Evolutionary conservation across 2,329 filamentous ascomycete genomes (phyloP).

Genomic region (Neofusicoccum sp.): DNA sequence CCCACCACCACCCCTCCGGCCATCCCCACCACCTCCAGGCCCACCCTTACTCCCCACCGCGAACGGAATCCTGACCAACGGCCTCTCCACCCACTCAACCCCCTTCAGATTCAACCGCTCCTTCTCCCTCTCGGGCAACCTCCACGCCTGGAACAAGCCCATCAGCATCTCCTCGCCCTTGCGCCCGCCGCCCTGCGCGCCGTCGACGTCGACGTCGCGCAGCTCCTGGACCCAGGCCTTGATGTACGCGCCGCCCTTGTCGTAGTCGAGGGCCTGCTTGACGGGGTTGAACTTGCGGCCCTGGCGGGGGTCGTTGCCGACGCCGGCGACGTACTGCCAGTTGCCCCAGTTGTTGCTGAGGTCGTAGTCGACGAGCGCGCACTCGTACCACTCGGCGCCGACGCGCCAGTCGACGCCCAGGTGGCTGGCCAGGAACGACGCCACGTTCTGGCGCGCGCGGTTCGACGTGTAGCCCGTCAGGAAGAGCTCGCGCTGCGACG

Average conservation of each 20-base stretch:
- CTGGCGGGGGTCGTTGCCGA: slow-evolving; percentile 74
- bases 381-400: slow-evolving; percentile 81
- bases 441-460: slow-evolving; percentile 72
- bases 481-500: slow-evolving; percentile 70
- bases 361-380: slow-evolving; percentile 72
- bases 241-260: slow-evolving; percentile 66
- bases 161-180: slow-evolving; percentile 40
- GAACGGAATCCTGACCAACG: slow-evolving; percentile 65
- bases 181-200: slow-evolving; percentile 25
- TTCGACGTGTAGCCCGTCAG: slow-evolving; percentile 78
- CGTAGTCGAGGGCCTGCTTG: slow-evolving; percentile 77
- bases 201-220: slow-evolving; percentile 46
- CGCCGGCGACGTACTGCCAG: slow-evolving; percentile 78
- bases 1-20: slow-evolving; percentile 25
- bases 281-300: slow-evolving; percentile 77
- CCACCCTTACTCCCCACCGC: slow-evolving; percentile 48
- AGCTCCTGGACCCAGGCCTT: slow-evolving; percentile 72
- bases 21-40: slow-evolving; percentile 33
- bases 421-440: slow-evolving; percentile 70
- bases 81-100: slow-evolving; percentile 65
- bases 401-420: slow-evolving; percentile 75
- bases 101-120: slow-evolving; percentile 56
- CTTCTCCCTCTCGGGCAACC: slow-evolving; percentile 59
- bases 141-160: slow-evolving; percentile 70
- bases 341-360: slow-evolving; percentile 76